phyloP scores from a whole-genome alignment of 768 basidiomycete species.

The Rhodotorula sphaerocarpa region DNA sequence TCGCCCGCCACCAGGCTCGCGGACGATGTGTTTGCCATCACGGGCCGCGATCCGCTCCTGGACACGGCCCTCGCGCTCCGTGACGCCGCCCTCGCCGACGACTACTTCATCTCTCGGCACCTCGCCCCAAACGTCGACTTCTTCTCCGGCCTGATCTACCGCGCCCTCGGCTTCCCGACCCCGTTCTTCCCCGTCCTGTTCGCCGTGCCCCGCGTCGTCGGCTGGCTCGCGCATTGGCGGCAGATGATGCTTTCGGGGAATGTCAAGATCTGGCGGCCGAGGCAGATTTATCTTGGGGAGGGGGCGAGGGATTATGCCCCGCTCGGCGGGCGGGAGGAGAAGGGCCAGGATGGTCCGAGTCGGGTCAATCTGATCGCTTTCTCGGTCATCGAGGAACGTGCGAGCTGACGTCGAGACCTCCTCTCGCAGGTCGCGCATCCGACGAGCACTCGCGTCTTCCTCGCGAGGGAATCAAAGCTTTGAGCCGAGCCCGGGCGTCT shows the following conservation, averaged over 20 bases:
- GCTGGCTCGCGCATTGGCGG: conserved; percentile 83
- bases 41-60: conserved; percentile 72
- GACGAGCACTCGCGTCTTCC: not conserved
- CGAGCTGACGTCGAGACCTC: not conserved
- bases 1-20: conserved; percentile 16
- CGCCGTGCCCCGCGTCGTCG: conserved; percentile 82
- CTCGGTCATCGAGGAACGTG: not conserved
- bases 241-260: conserved; percentile 87
- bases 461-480: conserved; percentile 2
- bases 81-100: conserved; percentile 79
- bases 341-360: conserved; percentile 7
- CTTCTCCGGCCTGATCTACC: conserved; percentile 56
- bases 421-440: not conserved
- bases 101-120: conserved; percentile 73
- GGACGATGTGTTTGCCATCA: conserved; percentile 49
- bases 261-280: conserved; percentile 67
- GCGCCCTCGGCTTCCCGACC: conserved; percentile 57
- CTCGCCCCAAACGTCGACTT: conserved; percentile 84
- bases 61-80: conserved; percentile 84
- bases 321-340: conserved; percentile 54
- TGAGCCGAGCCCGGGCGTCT: no score
- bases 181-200: conserved; percentile 93
- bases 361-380: conserved; percentile 8
- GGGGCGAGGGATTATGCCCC: conserved; percentile 66
- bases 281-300: conserved; percentile 68